These are phyloP conservation scores for Capsicum rhomboideum DNA, from an alignment of 257 asterid genomes.

Conservation along the genomic window DNA sequence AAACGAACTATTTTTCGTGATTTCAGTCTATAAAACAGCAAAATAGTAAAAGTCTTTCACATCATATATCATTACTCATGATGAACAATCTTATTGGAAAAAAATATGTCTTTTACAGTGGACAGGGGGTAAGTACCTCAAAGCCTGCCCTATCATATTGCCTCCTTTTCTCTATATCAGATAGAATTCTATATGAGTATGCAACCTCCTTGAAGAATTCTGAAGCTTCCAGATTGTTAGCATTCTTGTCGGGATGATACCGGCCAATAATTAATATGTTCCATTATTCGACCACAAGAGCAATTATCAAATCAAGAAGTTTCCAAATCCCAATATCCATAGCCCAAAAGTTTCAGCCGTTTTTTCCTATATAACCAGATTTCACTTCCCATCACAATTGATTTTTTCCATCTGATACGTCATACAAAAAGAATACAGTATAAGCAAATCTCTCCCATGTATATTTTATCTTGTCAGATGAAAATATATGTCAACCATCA, in stretches of 20 bases:
- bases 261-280: constrained; percentile 26
- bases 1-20: neutral
- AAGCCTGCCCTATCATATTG: constrained; percentile 88
- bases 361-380: neutral
- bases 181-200: constrained; percentile 88
- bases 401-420: neutral
- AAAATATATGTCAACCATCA: neutral
- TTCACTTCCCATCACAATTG: neutral
- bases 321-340: neutral
- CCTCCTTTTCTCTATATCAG: constrained; percentile 95
- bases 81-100: neutral
- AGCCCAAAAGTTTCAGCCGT: neutral
- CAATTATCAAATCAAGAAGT: neutral
- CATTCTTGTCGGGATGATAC: constrained; percentile 99
- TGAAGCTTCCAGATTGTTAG: constrained; percentile 95
- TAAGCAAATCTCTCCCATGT: neutral
- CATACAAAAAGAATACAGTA: neutral
- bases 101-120: neutral
- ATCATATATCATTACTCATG: neutral
- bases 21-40: neutral
- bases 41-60: neutral
- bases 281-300: constrained; percentile 4
- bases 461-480: neutral
- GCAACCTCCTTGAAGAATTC: constrained; percentile 99
- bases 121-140: constrained; percentile 46